Percentiles rank a stretch among this genome's conserved stretches.
These are phyloP conservation scores for Pichia insulana DNA, from an alignment of 805 yeast species.

Conservation along the genomic window DNA sequence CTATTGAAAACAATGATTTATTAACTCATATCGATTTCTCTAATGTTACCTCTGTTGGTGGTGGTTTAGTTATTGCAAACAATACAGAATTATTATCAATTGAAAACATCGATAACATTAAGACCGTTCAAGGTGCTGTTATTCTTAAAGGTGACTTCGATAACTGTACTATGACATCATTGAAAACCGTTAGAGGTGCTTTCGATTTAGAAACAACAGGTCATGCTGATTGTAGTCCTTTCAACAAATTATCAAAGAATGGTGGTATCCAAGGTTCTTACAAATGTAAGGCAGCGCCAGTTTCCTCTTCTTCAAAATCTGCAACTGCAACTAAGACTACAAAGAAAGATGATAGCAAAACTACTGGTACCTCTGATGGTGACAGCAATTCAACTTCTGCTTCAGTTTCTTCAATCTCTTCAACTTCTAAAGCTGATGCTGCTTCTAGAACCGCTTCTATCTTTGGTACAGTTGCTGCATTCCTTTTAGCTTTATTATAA, in stretches of 20 bases:
- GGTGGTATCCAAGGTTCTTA: slow-evolving; percentile 92
- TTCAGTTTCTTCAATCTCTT: slow-evolving; percentile 21
- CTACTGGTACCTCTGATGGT: slow-evolving; percentile 26
- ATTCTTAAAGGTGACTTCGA: slow-evolving; percentile 71
- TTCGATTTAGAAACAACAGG: slow-evolving; percentile 69
- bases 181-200: slow-evolving; percentile 85
- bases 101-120: slow-evolving; percentile 65
- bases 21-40: slow-evolving; percentile 64
- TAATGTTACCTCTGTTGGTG: slow-evolving; percentile 66
- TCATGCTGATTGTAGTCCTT: slow-evolving; percentile 73
- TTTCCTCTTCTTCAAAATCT: slow-evolving; percentile 34
- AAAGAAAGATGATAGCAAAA: slow-evolving; percentile 25
- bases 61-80: slow-evolving; percentile 88
- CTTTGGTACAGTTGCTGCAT: slow-evolving; percentile 41
- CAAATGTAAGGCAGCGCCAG: slow-evolving; percentile 59
- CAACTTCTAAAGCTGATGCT: slow-evolving; percentile 26
- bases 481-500: slow-evolving; percentile 44
- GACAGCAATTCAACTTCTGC: slow-evolving; percentile 35
- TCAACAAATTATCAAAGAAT: slow-evolving; percentile 59
- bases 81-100: slow-evolving; percentile 63
- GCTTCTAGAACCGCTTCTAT: slow-evolving; percentile 29
- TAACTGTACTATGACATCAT: slow-evolving; percentile 65
- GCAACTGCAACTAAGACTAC: slow-evolving; percentile 21
- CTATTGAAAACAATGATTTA: slow-evolving; percentile 65
- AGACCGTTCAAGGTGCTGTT: slow-evolving; percentile 83